Percentiles rank a stretch among this genome's conserved stretches.
Conservation (phyloP, 2,329 filamentous ascomycete genomes). For the Uncinocarpus reesii region DNA sequence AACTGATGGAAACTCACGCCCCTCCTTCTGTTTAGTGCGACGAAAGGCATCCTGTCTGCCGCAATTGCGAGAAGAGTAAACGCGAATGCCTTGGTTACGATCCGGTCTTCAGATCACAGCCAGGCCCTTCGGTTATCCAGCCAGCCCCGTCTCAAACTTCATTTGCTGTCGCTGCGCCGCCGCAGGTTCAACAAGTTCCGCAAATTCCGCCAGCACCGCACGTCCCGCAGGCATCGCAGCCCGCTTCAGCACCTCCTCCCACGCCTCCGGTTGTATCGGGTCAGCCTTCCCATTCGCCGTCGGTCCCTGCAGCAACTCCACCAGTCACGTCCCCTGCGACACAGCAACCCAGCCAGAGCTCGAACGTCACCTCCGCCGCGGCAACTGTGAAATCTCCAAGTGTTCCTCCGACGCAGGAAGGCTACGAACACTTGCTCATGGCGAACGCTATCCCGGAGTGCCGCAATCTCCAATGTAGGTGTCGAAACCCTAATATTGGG, state of each 20-base stretch:
- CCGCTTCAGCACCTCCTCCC: conserved; percentile 15
- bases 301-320: conserved; percentile 2
- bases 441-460: conserved; percentile 12
- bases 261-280: neutral
- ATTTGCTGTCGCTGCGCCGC: conserved; percentile 31
- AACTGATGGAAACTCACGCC: neutral
- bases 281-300: conserved; percentile 11
- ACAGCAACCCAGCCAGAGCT: neutral
- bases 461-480: conserved; percentile 15
- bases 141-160: conserved; percentile 38
- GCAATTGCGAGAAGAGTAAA: conserved; percentile 59
- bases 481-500: neutral
- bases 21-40: conserved; percentile 59
- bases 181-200: neutral
- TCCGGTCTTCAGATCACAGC: conserved; percentile 61
- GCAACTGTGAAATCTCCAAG: conserved; percentile 7
- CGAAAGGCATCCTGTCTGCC: conserved; percentile 82
- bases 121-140: conserved; percentile 61
- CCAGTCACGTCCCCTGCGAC: conserved; percentile 3
- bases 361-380: neutral
- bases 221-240: conserved; percentile 32
- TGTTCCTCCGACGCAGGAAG: conserved; percentile 1
- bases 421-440: conserved; percentile 9
- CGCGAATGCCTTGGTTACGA: conserved; percentile 59
- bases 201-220: neutral